Base-by-base conservation (phyloP, 768 basidiomycete genomes). In the Lentinus tigrinus region DNA sequence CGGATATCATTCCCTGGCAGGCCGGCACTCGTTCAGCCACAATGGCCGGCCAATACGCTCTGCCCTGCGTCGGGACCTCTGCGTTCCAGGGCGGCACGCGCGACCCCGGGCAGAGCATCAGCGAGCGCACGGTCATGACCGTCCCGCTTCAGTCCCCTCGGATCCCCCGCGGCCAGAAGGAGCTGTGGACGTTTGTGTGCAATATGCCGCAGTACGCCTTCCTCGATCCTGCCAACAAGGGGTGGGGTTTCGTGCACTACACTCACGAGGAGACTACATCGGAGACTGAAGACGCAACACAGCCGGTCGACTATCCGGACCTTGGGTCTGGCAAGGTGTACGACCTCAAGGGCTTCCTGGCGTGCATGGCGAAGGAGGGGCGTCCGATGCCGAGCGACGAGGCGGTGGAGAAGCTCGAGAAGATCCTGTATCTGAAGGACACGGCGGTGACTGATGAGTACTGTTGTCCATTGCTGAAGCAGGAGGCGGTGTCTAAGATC, bases 311-410 rank as follows among this genome's bases (percentile, higher is more conserved):
- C n/a, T n/a, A 42, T 16, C n/a, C 31, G 7, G 3, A 1, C 31
- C 31, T 31, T 11, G 31, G 31, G 31, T 6, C 11, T 1, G 52
- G n/a, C 27, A 31, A 51, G 26, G 31, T 61, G 3, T 59, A 40
- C 34, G 61, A 61, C 54, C 37, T 71, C 14, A 17, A 31, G 1
- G 56, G 53, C 2, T 73, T 69, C 51, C 47, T 71, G 47, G 16
- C 44, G 17, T 66, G 59, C 40, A 68, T 69, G 62, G 63, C 56
- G 39, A 37, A 52, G 23, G 65, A 70, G 48, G 70, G 69, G 14
- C 60, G 65, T 6, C 63, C 69, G 7, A 19, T 49, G 39, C 61
- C 65, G 10, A 43, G 64, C 27, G 52, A 58, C 17, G 26, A 46
- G 26, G 58, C 59, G 17, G 68, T 70, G 4, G 48, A 60, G 13